Evolutionary conservation across 768 basidiomycete genomes (phyloP), one percentile per base, ranked within the genome.

Genomic region (Saitozyma podzolica): DNA sequence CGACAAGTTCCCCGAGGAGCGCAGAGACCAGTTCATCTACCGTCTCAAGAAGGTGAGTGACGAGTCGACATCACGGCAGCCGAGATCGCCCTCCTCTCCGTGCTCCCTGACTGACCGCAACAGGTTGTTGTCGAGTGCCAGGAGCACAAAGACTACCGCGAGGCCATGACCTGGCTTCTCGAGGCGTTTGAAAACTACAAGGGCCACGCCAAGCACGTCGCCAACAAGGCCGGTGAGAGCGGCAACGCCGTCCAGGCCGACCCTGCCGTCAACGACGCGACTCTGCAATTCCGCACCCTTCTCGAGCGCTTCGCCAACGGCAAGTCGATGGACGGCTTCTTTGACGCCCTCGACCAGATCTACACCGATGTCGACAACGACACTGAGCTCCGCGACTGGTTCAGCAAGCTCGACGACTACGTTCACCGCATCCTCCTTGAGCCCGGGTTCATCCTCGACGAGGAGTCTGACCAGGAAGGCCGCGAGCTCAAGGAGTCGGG

Each of bases 11-110:
- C 93, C 94, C 0, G 83, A 89, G 69, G 93, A 93, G 79, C 83
- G 95, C 19, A 85, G 91, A 20, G 91, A 95, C 58, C 91, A 91
- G 73, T 96, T 92, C 80, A 89, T 98, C 73, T 95, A 88, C 83
- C 86, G 95, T 11, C 84, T 86, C 7, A 97, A 97, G 84, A 97
- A 96, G 86, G 89, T 88, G 50, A 59, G 67, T 55, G 11, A 39
- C 4, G n/a, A 9, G 55, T 16, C 56, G 13, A 43, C 43, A n/a
- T 8, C 42, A 16, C n/a, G 39, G 20, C 17, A 56, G 40, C 54
- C 10, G 37, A 4, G n/a, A n/a, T n/a, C n/a, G n/a, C n/a, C n/a
- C n/a, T n/a, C n/a, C n/a, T n/a, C n/a, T n/a, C n/a, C n/a, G n/a
- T n/a, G n/a, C 16, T 48, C 29, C 29, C 62, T 59, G 65, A 57